Evolutionary conservation across 768 basidiomycete genomes (phyloP).

Genomic region (Rubroboletus satanas): DNA sequence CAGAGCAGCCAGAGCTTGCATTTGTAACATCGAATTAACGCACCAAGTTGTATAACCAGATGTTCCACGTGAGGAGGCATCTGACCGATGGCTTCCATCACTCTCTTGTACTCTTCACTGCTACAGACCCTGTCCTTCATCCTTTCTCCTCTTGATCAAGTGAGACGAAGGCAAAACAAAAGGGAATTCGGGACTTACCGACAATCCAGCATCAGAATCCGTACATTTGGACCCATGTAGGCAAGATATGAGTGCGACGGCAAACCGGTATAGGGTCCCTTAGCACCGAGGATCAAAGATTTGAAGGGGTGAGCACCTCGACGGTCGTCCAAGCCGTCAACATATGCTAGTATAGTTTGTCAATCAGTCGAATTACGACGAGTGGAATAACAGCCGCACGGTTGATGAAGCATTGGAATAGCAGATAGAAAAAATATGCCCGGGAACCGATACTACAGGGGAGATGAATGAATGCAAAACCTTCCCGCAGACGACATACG

Average conservation of each 20-base stretch:
- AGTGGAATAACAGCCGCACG: conserved; percentile 40
- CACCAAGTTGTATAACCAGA: conserved; percentile 77
- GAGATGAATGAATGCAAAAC: not conserved
- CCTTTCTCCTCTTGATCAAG: conserved; percentile 67
- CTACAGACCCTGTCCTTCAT: conserved; percentile 81
- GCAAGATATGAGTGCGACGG: conserved; percentile 81
- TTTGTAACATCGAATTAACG: not conserved
- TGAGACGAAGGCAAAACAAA: not conserved
- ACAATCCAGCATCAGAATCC: conserved; percentile 77
- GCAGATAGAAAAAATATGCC: conserved; percentile 88
- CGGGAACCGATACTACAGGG: conserved; percentile 66
- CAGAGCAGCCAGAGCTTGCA: not conserved
- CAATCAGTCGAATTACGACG: not conserved
- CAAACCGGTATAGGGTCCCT: conserved; percentile 73
- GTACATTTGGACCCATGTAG: conserved; percentile 74
- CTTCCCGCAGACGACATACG: conserved; percentile 38
- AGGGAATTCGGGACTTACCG: conserved; percentile 44
- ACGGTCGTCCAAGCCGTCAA: conserved; percentile 69
- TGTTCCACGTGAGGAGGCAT: conserved; percentile 74
- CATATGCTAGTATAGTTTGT: conserved; percentile 12
- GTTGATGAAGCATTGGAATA: conserved; percentile 92
- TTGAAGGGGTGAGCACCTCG: conserved; percentile 62
- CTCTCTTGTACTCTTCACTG: conserved; percentile 61
- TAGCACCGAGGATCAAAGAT: conserved; percentile 69
- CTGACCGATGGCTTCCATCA: conserved; percentile 58